These are phyloP conservation scores for Carex littledalei DNA, from an alignment of 176 grass and related monocot genomes.

Conservation along the genomic window DNA sequence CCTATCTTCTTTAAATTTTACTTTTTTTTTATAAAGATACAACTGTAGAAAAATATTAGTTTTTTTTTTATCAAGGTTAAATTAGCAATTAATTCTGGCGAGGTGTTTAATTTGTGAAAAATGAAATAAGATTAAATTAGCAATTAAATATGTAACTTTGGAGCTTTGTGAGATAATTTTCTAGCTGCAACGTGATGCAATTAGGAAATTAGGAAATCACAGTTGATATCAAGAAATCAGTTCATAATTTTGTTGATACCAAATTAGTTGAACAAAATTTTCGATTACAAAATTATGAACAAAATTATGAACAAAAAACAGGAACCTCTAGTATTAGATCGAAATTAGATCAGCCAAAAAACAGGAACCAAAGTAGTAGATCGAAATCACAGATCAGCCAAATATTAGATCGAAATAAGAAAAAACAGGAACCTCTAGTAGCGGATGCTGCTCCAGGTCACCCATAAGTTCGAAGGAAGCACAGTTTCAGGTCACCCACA, in stretches of 20 bases:
- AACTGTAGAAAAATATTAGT: background rate
- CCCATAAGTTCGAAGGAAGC: background rate
- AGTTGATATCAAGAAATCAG: too few species aligned
- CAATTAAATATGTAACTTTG: background rate
- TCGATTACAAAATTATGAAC: background rate
- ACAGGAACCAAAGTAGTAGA: background rate
- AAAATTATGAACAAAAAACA: too few species aligned
- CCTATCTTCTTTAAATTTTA: background rate
- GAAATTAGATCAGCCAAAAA: too few species aligned
- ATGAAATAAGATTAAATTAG: background rate
- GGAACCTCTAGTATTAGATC: too few species aligned
- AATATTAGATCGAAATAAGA: conserved; percentile 6
- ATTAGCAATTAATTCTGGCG: background rate
- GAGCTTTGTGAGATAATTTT: too few species aligned
- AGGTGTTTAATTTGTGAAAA: too few species aligned
- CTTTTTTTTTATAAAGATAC: background rate
- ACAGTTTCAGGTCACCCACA: background rate
- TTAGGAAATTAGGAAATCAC: too few species aligned
- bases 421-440: background rate
- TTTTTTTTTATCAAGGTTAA: too few species aligned
- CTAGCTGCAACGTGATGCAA: too few species aligned
- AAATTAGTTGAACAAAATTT: background rate
- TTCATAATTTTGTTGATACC: background rate
- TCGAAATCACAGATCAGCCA: background rate
- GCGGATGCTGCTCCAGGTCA: background rate